phyloP scores from a whole-genome alignment of 805 yeast genomes.

The Candida incommunis region DNA sequence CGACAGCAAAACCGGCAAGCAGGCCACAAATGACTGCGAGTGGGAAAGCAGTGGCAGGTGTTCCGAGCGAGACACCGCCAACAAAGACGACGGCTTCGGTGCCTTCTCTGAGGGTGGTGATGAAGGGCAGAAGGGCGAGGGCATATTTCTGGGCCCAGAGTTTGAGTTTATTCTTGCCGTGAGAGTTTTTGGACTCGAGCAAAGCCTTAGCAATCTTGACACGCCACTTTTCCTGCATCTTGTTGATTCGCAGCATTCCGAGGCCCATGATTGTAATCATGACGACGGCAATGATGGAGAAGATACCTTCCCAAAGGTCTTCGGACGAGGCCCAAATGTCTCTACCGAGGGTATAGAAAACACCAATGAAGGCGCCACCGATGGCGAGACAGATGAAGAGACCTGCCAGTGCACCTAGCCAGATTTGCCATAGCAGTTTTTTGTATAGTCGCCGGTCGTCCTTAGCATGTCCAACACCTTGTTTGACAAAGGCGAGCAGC shows the following conservation, averaged over 20 bases:
- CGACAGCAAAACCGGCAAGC: constrained; percentile 61
- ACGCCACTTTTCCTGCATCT: constrained; percentile 96
- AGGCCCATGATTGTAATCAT: constrained; percentile 91
- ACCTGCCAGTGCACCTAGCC: constrained; percentile 71
- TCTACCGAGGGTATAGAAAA: constrained; percentile 63
- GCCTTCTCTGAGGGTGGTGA: constrained; percentile 93
- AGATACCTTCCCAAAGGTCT: constrained; percentile 95
- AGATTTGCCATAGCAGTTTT: constrained; percentile 61
- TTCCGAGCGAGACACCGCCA: constrained; percentile 80
- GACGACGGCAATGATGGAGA: constrained; percentile 77
- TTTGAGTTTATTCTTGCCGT: constrained; percentile 9
- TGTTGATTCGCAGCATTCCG: constrained; percentile 89
- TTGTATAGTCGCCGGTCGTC: constrained; percentile 34
- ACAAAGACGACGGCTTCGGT: constrained; percentile 91
- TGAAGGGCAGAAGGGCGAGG: constrained; percentile 78
- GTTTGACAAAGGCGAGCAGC: constrained; percentile 78
- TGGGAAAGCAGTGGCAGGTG: constrained; percentile 66
- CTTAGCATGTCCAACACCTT: constrained; percentile 50
- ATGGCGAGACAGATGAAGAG: constrained; percentile 63
- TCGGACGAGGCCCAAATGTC: constrained; percentile 83
- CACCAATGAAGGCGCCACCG: constrained; percentile 92
- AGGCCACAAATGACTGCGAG: constrained; percentile 85
- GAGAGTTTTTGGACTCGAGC: constrained; percentile 33
- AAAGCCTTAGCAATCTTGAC: constrained; percentile 81
- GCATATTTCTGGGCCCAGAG: constrained; percentile 55